phyloP scores from a whole-genome alignment of 2,329 filamentous ascomycete genomes.

The Cryphonectria carpinicola region DNA sequence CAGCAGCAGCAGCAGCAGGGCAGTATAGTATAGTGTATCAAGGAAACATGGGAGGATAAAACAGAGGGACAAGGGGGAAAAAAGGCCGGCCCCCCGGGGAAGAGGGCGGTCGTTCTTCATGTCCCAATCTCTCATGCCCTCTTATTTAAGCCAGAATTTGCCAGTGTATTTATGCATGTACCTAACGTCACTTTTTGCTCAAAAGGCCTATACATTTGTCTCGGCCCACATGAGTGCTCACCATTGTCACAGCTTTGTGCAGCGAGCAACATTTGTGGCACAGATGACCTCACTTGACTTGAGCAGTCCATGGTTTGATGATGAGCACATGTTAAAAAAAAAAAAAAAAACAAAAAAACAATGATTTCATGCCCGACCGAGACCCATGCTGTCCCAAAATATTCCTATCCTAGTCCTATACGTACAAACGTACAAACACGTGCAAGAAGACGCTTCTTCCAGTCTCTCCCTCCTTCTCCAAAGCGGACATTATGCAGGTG shows the following conservation, averaged over 20 bases:
- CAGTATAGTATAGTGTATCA: no score
- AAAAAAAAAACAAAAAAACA: not conserved
- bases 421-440: constrained; percentile 23
- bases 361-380: constrained; percentile 23
- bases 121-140: no score
- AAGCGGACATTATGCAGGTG: constrained; percentile 23
- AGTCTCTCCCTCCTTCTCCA: not conserved
- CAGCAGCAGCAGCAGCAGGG: no score
- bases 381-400: constrained; percentile 21
- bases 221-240: no score
- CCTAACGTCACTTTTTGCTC: not conserved
- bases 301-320: not conserved
- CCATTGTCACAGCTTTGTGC: not conserved
- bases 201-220: not conserved
- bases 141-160: no score
- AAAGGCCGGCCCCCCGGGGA: no score
- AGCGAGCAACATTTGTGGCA: not conserved
- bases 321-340: not conserved
- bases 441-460: constrained; percentile 2
- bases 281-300: not conserved
- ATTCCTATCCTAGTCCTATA: constrained; percentile 21
- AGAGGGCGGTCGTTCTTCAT: no score
- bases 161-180: not conserved
- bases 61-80: no score
- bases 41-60: no score